Conservation (phyloP, 2,329 filamentous ascomycete species). For the Talaromyces sp. region DNA sequence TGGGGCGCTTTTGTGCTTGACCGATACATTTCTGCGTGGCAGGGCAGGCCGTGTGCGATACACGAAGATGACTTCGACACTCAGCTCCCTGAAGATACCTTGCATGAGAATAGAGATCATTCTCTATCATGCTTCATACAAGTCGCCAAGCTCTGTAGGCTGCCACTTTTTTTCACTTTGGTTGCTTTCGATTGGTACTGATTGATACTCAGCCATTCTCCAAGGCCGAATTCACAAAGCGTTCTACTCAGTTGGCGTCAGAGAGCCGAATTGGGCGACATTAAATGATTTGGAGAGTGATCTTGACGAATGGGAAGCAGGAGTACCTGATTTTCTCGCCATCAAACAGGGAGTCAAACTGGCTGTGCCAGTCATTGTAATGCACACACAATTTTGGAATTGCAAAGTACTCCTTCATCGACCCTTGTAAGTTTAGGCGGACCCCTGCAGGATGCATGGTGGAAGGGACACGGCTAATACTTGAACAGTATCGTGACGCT, state of each 20-base stretch:
- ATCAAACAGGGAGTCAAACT: background rate
- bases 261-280: slow-evolving; percentile 8
- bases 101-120: slow-evolving; percentile 12
- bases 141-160: slow-evolving; percentile 13
- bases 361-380: background rate
- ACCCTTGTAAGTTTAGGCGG: background rate
- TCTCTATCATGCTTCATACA: slow-evolving; percentile 15
- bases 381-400: background rate
- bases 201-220: slow-evolving; percentile 10
- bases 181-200: background rate
- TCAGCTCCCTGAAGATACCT: slow-evolving; percentile 13
- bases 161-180: background rate
- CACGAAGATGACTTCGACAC: slow-evolving; percentile 19
- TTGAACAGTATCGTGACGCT: background rate
- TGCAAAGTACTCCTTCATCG: slow-evolving; percentile 5
- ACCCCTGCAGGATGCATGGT: background rate
- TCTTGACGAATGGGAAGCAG: background rate
- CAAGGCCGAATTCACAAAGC: slow-evolving; percentile 17
- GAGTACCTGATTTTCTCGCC: background rate
- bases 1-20: slow-evolving; percentile 19
- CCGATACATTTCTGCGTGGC: slow-evolving; percentile 18
- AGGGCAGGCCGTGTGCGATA: slow-evolving; percentile 18
- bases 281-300: background rate
- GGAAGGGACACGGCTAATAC: background rate
- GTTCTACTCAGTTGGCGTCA: slow-evolving; percentile 17